Evolutionary conservation across 306 rosid genomes (phyloP), one percentile per base, ranked within the genome.

Genomic region (Cucurbita moschata): DNA sequence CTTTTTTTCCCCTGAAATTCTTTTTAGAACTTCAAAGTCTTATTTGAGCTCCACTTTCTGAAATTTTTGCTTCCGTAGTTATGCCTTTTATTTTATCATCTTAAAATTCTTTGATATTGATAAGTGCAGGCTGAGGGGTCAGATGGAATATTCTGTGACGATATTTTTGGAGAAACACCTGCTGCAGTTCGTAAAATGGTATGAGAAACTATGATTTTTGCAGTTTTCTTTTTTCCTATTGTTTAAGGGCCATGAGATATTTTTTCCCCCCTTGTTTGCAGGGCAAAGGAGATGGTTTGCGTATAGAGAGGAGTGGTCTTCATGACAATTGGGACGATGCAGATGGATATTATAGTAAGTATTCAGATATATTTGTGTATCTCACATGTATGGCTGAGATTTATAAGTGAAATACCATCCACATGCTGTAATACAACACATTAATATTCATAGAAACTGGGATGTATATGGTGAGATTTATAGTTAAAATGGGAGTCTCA

Each of bases 241-340:
- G 43, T 46, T 21, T 23, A 43, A 43, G 23, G 70, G 58, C 54
- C 23, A 30, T 42, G 18, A 30, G 51, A 42, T 18, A 13, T 71
- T 38, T 51, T 35, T 8, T 12, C 26, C 30, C 26, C 26, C 30
- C 5, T 21, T 15, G 59, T 71, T 70, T 77, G 78, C 85, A 95
- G 99, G 96, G 95, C 3, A 91, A 85, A 82, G 93, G 86, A 23
- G 92, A 91, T 76, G 90, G 85, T 63, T 64, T 91, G 69, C 84
- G 69, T 61, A 72, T 95, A 79, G 99, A 95, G 76, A 95, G 86
- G 84, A 88, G 82, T 82, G 91, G 96, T 78, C 87, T 89, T 75
- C 88, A 80, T 79, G 99, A 95, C 81, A 95, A 95, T 79, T 95
- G 99, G 99, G 99, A 95, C 59, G 99, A 91, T 85, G 96, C 97